Base-by-base conservation (phyloP, 2,329 filamentous ascomycete species). In the Aspergillus quadrilineatus region DNA sequence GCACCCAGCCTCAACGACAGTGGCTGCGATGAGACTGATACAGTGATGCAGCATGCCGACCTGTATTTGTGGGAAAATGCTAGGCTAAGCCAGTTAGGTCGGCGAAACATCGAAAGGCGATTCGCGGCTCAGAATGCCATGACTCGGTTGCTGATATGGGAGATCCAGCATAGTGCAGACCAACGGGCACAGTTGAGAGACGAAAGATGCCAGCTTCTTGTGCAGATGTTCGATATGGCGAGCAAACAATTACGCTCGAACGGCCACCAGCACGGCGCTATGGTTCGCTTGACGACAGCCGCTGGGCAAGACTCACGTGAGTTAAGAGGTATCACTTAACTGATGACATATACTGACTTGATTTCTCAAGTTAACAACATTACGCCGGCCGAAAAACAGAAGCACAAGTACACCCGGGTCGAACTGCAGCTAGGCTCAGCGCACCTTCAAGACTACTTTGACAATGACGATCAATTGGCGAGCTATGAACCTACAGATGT, bases 61-160 rank as follows among this genome's bases (percentile, higher is more conserved):
- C 58, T 63, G 15, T 59, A 60, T 14, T 58, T 67, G 0, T 71
- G 69, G 67, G 68, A 72, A 52, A 60, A 69, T 34, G 67, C 69
- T 7, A 66, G 68, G 57, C 57, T 72, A 37, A 68, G 65, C 32
- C 68, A 73, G 53, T 61, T 72, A 9, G 73, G 73, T 4, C 59
- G 66, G 34, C 67, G 69, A 17, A 67, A 68, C 10, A 58, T 56
- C 30, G 66, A 70, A 14, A 71, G 73, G 28, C 67, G 65, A 36
- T 60, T 66, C 44, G 70, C 69, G 2, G 67, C 71, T 4, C 69
- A 74, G 54, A 73, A 70, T 26, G 70, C 71, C 15, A 63, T 73
- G 32, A 72, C 68, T 3, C 68, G 70, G 9, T 71, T 70, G 26
- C 52, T 74, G 26, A 71, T 75, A 17, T 75, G 70, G 69, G 71